Evolutionary conservation across 306 rosid species (phyloP), one percentile per base, ranked within the genome.

Genomic region (Benincasa hispida): DNA sequence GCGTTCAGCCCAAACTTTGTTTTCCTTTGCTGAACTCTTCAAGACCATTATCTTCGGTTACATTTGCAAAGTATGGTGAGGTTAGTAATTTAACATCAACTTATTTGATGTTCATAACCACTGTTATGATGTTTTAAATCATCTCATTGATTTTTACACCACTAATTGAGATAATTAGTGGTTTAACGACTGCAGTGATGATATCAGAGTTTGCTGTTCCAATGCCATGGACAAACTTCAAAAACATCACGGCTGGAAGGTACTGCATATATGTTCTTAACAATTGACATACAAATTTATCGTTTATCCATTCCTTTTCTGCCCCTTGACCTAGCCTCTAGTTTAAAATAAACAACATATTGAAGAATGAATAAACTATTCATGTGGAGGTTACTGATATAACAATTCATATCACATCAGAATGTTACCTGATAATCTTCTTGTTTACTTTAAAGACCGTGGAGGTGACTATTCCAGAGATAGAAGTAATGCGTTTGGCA

Each of bases 401-500:
- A 69, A 15, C 14, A 30, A 25, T 37, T 76, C 13, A 51, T 28
- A 22, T 25, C 32, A 1, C 76, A 12, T 53, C 25, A 58, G 54
- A 24, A 15, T 10, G 51, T 25, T 70, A 37, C 54, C 77, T 58
- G 24, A 81, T 87, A 78, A 87, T 75, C n/a, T 57, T 78, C 21
- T 61, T 41, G 22, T n/a, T 48, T 79, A 66, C 83, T 55, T 76
- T 35, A 51, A 81, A 93, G 98, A 86, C 85, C 54, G 78, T 93
- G 70, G 90, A 88, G 77, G 96, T 93, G 84, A 93, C 97, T 66
- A 82, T 93, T 82, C 98, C 98, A 56, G 98, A 91, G 76, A 93
- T 93, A 67, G 98, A 93, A 84, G 91, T 57, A 60, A 93, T 93
- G 98, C 93, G 98, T 45, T 83, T 93, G 59, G 98, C 98, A 59